phyloP scores from a whole-genome alignment of 495 filamentous ascomycete genomes.

The Neurospora tetrasperma region DNA sequence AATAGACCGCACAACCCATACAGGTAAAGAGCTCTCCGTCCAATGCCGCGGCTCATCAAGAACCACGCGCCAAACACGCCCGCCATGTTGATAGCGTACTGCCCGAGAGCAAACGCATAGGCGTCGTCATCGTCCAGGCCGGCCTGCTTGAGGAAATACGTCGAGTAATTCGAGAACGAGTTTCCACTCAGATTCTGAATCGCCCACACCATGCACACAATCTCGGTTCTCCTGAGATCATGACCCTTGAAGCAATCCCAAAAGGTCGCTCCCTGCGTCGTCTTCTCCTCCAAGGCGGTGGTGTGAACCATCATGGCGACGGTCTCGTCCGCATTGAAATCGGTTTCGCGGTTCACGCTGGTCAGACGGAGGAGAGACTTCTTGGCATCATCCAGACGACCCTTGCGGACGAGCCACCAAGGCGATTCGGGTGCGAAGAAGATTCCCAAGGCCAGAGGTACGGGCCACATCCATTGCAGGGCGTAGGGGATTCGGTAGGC shows the following conservation, averaged over 20 bases:
- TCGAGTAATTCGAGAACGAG: constrained; percentile 71
- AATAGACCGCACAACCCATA: constrained; percentile 57
- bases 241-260: constrained; percentile 66
- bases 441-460: constrained; percentile 62
- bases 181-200: constrained; percentile 75
- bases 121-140: constrained; percentile 49
- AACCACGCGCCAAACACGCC: constrained; percentile 67
- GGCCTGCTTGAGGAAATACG: constrained; percentile 66
- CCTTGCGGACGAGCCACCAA: constrained; percentile 74
- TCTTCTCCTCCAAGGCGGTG: constrained; percentile 61
- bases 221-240: constrained; percentile 65
- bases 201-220: constrained; percentile 71
- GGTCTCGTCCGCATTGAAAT: constrained; percentile 66
- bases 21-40: constrained; percentile 62
- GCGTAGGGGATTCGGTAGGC: constrained; percentile 57
- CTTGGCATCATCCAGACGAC: constrained; percentile 58
- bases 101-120: constrained; percentile 61
- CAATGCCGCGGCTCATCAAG: constrained; percentile 57
- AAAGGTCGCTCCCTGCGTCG: constrained; percentile 58
- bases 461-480: constrained; percentile 80
- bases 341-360: constrained; percentile 41
- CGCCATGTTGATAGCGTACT: constrained; percentile 65
- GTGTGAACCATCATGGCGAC: constrained; percentile 81
- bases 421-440: constrained; percentile 66
- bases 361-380: constrained; percentile 56